Conservation (phyloP, 441 rosid genomes). For the Gossypium aridum region DNA sequence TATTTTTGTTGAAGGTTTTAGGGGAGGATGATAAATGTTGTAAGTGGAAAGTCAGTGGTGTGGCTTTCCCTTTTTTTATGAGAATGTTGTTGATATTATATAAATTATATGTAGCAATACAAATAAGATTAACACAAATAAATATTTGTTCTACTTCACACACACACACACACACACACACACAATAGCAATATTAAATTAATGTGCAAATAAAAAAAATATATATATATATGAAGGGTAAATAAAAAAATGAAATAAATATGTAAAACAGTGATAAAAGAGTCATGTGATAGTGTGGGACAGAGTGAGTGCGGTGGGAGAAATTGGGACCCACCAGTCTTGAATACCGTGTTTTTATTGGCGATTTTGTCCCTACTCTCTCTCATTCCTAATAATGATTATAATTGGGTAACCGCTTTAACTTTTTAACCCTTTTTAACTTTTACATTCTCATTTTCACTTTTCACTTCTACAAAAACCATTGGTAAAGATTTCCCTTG, state of each 20-base stretch:
- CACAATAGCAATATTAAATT: too few relatives aligned
- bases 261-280: neutral
- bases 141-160: too few relatives aligned
- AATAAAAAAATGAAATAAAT: too few relatives aligned
- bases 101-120: slow-evolving; percentile 38
- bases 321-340: slow-evolving; percentile 6
- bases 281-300: slow-evolving; percentile 11
- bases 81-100: slow-evolving; percentile 38
- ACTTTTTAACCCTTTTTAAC: neutral
- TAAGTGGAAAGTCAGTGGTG: slow-evolving; percentile 20
- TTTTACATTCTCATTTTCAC: neutral
- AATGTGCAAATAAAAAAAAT: too few relatives aligned
- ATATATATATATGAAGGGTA: too few relatives aligned
- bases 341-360: neutral
- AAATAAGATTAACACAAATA: neutral
- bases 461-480: neutral
- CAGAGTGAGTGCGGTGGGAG: neutral
- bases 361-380: neutral
- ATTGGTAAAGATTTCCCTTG: neutral
- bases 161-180: too few relatives aligned
- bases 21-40: slow-evolving; percentile 33
- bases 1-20: slow-evolving; percentile 15
- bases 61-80: slow-evolving; percentile 14
- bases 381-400: neutral
- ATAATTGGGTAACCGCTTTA: neutral